Base-by-base conservation (phyloP, 805 yeast genomes). In the Candida glaebosa region DNA sequence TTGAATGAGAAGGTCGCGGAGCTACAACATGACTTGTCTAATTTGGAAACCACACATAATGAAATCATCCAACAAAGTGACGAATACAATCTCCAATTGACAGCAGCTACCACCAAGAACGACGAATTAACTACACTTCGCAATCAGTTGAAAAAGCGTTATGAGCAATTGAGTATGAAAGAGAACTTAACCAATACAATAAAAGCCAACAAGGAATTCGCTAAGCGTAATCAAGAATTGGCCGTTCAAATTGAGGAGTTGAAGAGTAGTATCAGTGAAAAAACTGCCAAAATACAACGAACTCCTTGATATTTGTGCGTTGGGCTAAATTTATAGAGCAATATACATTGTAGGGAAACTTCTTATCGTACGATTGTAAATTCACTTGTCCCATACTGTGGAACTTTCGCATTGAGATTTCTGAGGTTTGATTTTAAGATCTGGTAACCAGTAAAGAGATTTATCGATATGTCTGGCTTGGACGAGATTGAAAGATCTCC, bases 141-240 rank as follows among this genome's bases (percentile, higher is more conserved):
- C 33, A 40, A 44, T 19, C 46, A 51, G 8, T 47, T 61, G 31
- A 52, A 59, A 34, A 44, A 43, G 15, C 50, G 54, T 36, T 63
- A 61, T 41, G 63, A 56, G 26, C 53, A 57, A 34, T 54, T 65
- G 17, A 64, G 65, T 15, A 63, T 66, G 71, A 62, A 63, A 34
- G 67, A 61, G 42, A 66, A 66, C 42, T 53, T 66, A 31, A 56
- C 54, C 30, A 66, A 66, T 40, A 64, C 71, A 2, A 63, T 60
- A 36, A 58, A 65, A 42, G 75, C 75, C 30, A 69, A 69, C 45
- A 46, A 58, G 44, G 75, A 68, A 22, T 67, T 69, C 42, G 52
- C 60, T 8, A 51, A 51, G 34, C 55, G 64, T 34, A 66, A 64
- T 38, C 18, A 46, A 4, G 69, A 65, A 31, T 52, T 69, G 22